Conservation (phyloP, 495 filamentous ascomycete genomes). For the Neurospora sp. region DNA sequence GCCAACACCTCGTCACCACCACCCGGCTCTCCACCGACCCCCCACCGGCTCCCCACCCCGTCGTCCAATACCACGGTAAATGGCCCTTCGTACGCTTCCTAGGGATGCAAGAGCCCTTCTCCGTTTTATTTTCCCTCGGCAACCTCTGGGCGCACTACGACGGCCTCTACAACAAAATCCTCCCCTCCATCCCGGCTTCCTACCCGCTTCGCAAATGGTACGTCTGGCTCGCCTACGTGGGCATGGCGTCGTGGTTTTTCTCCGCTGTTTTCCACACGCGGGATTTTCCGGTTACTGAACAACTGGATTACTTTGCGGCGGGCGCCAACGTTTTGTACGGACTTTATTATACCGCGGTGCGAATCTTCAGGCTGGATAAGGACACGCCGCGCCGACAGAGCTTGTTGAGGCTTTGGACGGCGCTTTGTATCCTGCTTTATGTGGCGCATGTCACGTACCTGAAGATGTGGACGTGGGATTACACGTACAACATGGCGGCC, state of each 20-base stretch:
- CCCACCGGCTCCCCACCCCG: constrained; percentile 40
- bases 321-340: constrained; percentile 88
- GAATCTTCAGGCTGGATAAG: constrained; percentile 73
- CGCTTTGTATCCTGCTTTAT: constrained; percentile 60
- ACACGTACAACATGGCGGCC: constrained; percentile 94
- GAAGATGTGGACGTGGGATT: constrained; percentile 80
- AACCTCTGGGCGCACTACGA: constrained; percentile 82
- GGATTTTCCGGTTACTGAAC: constrained; percentile 79
- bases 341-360: constrained; percentile 69
- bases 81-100: constrained; percentile 90
- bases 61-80: constrained; percentile 98
- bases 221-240: constrained; percentile 66
- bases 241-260: constrained; percentile 74
- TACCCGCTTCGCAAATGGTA: constrained; percentile 80
- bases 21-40: constrained; percentile 41
- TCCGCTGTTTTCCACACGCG: constrained; percentile 85
- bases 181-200: constrained; percentile 52
- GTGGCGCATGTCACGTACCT: constrained; percentile 73
- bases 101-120: constrained; percentile 90
- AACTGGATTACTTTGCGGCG: constrained; percentile 91
- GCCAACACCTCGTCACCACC: constrained; percentile 87
- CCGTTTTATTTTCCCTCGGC: constrained; percentile 82
- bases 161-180: constrained; percentile 57
- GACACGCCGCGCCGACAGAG: constrained; percentile 44
- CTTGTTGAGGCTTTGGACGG: constrained; percentile 62